These are phyloP conservation scores for Sporisorium scitamineum DNA, from an alignment of 1,284 basidiomycete genomes.

Conservation along the genomic window DNA sequence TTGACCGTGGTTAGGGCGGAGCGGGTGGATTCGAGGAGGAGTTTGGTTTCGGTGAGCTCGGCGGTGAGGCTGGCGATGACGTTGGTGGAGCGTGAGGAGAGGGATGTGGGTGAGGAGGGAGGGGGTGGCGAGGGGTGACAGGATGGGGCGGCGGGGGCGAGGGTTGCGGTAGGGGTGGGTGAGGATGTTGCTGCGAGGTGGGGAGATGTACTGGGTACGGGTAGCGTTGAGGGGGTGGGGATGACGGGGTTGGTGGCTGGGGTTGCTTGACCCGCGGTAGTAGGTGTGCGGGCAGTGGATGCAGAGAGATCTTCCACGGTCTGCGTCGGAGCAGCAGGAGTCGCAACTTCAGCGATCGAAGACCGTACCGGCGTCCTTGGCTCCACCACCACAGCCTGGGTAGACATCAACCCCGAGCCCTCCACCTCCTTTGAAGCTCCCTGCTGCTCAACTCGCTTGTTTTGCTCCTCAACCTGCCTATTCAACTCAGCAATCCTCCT, in stretches of 20 bases:
- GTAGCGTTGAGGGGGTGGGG: neutral
- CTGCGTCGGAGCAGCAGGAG: neutral
- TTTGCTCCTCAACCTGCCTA: conserved; percentile 11
- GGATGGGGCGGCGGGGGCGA: conserved; percentile 7
- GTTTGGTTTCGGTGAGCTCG: conserved; percentile 32
- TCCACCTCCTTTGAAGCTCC: neutral
- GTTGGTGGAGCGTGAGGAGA: conserved; percentile 18
- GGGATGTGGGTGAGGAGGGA: conserved; percentile 5
- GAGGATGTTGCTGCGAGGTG: conserved; percentile 15
- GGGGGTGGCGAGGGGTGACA: neutral
- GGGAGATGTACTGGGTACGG: neutral
- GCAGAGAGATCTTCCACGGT: neutral
- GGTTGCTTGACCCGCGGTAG: neutral
- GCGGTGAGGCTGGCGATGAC: conserved; percentile 54
- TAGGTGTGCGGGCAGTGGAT: neutral
- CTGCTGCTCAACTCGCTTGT: neutral
- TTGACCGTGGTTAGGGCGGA: conserved; percentile 81
- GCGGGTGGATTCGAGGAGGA: conserved; percentile 81
- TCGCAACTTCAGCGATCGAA: neutral
- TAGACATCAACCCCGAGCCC: neutral
- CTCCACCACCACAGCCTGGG: neutral
- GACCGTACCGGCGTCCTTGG: conserved; percentile 5
- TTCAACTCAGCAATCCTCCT: conserved; percentile 11
- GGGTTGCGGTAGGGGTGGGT: neutral
- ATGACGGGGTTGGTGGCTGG: neutral